A percentile compares a stretch with the other conserved stretches of the same genome.
Conservation (phyloP, 306 rosid genomes). For the Vigna nakashimae region DNA sequence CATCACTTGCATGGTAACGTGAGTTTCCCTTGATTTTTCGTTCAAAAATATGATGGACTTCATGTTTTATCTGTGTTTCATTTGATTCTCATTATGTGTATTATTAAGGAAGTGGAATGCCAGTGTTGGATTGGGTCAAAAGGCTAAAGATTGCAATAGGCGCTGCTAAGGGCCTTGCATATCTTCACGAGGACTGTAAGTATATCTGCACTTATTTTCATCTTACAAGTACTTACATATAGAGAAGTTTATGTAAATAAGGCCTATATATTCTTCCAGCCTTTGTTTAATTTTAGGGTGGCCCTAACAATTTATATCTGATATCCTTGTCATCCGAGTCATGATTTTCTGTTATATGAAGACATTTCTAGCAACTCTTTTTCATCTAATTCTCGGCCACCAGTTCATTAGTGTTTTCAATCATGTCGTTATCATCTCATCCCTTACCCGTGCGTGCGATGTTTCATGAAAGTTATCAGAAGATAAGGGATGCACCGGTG, state of each 20-base stretch:
- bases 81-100: constrained; percentile 34
- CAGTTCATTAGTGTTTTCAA: background rate
- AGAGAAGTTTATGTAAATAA: background rate
- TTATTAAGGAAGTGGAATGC: constrained; percentile 59
- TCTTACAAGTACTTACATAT: background rate
- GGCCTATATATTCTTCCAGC: background rate
- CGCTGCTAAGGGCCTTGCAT: constrained; percentile 91
- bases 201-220: constrained; percentile 30
- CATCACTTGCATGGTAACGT: constrained; percentile 87
- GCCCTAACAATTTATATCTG: background rate
- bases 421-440: background rate
- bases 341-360: background rate
- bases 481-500: background rate
- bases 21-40: constrained; percentile 46
- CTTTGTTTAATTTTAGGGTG: background rate
- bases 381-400: background rate
- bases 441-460: background rate
- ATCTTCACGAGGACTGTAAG: constrained; percentile 97
- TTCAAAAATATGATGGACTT: background rate
- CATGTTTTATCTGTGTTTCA: constrained; percentile 1
- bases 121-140: constrained; percentile 80
- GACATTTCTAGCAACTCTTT: background rate
- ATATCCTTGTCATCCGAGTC: constrained; percentile 1
- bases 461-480: constrained; percentile 16
- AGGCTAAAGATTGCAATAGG: constrained; percentile 90